Evolutionary conservation across 2,329 filamentous ascomycete genomes (phyloP).

Genomic region (Xylariaceae sp.): DNA sequence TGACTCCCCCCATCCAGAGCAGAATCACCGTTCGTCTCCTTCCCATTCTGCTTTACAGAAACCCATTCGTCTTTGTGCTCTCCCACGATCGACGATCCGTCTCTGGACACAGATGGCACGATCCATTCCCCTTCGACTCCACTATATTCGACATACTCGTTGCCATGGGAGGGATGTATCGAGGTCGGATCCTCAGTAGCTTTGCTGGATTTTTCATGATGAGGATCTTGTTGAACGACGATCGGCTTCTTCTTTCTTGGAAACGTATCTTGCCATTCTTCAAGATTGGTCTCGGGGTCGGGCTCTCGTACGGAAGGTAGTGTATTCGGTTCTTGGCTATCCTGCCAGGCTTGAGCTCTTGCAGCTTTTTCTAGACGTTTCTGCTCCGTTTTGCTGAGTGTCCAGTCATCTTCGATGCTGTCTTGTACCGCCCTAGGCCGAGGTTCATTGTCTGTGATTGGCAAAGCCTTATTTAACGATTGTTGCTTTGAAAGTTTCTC

Average conservation of each 20-base stretch:
- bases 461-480: constrained; percentile 21
- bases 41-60: constrained; percentile 8
- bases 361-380: constrained; percentile 42
- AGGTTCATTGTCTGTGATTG: constrained; percentile 17
- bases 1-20: constrained; percentile 1
- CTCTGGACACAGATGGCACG: not conserved
- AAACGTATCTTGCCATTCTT: constrained; percentile 24
- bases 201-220: constrained; percentile 1
- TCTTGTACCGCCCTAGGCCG: constrained; percentile 14
- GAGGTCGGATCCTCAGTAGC: constrained; percentile 6
- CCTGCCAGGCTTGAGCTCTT: constrained; percentile 24
- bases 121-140: too few relatives aligned
- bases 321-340: constrained; percentile 18
- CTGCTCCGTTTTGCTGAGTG: constrained; percentile 36
- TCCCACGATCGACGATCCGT: not conserved
- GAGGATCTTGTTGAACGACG: constrained; percentile 21
- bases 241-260: constrained; percentile 25
- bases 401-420: constrained; percentile 31
- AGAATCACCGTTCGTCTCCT: constrained; percentile 4
- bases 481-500: constrained; percentile 34
- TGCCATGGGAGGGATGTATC: constrained; percentile 12
- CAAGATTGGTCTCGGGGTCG: constrained; percentile 19
- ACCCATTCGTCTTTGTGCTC: constrained; percentile 10
- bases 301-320: constrained; percentile 15
- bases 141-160: constrained; percentile 7